Conservation (phyloP, 1,284 basidiomycete genomes). For the Melampsora larici-populina region DNA sequence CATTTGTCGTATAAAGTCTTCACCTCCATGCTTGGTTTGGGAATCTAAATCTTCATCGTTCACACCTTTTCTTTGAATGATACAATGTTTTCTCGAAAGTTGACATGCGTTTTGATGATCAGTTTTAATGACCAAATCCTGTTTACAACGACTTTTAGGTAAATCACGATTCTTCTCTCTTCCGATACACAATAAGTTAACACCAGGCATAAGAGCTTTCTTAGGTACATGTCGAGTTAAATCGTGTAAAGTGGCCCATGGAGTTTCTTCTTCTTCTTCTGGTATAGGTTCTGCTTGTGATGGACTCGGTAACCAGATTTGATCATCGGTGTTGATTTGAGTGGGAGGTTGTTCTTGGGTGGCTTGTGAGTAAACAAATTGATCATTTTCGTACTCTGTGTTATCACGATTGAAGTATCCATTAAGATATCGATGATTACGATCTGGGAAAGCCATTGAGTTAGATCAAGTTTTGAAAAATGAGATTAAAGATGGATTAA, state of each 20-base stretch:
- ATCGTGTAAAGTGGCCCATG: background rate
- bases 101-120: background rate
- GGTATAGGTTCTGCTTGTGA: background rate
- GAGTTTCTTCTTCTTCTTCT: background rate
- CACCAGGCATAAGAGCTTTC: background rate
- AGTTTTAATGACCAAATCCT: background rate
- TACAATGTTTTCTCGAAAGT: background rate
- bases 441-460: no score
- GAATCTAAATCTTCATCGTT: background rate
- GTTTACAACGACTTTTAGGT: background rate
- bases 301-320: background rate
- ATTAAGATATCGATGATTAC: no score
- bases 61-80: background rate
- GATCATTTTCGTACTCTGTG: no score
- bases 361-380: background rate
- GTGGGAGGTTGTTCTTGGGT: background rate
- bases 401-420: no score
- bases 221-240: background rate
- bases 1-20: background rate
- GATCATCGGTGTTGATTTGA: constrained; percentile 1
- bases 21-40: background rate
- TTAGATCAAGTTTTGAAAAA: no score
- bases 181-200: background rate
- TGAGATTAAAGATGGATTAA: no score
- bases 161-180: background rate